Conservation (phyloP, 208 protist species). For the Eutreptiella sp. region DNA sequence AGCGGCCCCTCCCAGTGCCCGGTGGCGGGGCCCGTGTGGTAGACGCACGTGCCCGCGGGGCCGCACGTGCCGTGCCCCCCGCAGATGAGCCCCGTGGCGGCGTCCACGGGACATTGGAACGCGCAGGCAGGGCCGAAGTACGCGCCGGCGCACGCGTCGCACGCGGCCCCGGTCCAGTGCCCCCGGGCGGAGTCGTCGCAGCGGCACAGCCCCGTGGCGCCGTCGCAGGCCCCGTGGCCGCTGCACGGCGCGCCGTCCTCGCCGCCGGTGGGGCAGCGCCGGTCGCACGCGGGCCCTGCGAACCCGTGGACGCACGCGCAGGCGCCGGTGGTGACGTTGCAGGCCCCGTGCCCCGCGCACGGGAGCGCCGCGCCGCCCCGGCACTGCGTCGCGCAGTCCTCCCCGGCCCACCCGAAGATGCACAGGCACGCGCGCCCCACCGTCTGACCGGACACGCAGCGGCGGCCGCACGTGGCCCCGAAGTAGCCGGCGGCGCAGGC, state of each 20-base stretch:
- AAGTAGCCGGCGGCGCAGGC: too few relatives aligned
- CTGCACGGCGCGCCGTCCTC: conserved; percentile 14
- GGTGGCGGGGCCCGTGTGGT: conserved; percentile 15
- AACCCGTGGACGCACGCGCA: conserved; percentile 18
- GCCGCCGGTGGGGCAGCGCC: neutral
- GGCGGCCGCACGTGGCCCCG: conserved; percentile 1
- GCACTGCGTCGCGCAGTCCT: conserved; percentile 11
- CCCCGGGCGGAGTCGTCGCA: conserved; percentile 21
- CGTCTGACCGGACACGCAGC: neutral
- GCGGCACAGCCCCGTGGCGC: conserved; percentile 9
- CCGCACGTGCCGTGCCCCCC: neutral
- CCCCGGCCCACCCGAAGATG: conserved; percentile 17
- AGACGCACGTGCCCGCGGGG: conserved; percentile 26
- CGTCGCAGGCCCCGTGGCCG: conserved; percentile 23
- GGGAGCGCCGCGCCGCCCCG: conserved; percentile 11
- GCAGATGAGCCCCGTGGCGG: neutral
- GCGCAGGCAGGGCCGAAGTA: conserved; percentile 13
- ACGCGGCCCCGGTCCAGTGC: conserved; percentile 9
- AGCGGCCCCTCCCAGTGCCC: neutral
- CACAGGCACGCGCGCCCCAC: conserved; percentile 7
- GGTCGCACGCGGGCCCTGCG: neutral
- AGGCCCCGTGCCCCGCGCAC: conserved; percentile 20
- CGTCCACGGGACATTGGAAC: conserved; percentile 7
- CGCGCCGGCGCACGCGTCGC: neutral
- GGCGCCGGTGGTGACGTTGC: conserved; percentile 29